Base-by-base conservation (phyloP, 768 basidiomycete species). In the Lanmaoa rubissima region DNA sequence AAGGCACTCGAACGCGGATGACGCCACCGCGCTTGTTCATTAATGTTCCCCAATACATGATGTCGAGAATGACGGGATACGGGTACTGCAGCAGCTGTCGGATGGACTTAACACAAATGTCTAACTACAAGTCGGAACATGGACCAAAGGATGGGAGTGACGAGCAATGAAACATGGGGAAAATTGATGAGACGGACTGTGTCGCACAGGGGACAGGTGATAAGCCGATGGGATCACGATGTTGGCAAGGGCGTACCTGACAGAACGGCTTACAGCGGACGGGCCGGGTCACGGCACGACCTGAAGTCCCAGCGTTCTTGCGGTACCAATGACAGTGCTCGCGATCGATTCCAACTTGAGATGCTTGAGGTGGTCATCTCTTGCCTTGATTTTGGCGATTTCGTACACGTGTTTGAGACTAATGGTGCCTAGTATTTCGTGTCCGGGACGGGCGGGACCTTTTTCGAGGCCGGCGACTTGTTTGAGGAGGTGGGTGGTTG, bases 371-470 rank as follows among this genome's bases (percentile, higher is more conserved):
- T 93, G 88, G 61, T 88, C 88, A 76, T 99, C 97, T 67, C 81
- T 84, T 51, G 85, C 82, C 78, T 99, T 99, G 73, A 99, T 90
- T 81, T 92, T 96, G 38, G 96, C 93, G 70, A 99, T 97, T 79
- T 98, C 97, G 74, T 94, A 98, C 70, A 98, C 83, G 79, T 98
- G 95, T 79, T 99, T 99, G 66, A 98, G 81, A 69, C 84, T 90
- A 72, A 98, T 81, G 45, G 90, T 93, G 48, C 88, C 92, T 59
- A 84, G 78, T 57, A 80, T 77, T 67, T 90, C 87, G 75, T 89
- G 83, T 55, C 92, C 85, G 65, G 92, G 87, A 67, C 85, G 85
- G 43, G 85, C 90, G 46, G 92, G 85, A 16, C 94, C 96, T 75
- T 94, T 94, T 68, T 93, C 90, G 67, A 98, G 84, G 14, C 89